These are phyloP conservation scores for Pythium myriotylum DNA, from an alignment of 352 stramenopile species.

Conservation along the genomic window DNA sequence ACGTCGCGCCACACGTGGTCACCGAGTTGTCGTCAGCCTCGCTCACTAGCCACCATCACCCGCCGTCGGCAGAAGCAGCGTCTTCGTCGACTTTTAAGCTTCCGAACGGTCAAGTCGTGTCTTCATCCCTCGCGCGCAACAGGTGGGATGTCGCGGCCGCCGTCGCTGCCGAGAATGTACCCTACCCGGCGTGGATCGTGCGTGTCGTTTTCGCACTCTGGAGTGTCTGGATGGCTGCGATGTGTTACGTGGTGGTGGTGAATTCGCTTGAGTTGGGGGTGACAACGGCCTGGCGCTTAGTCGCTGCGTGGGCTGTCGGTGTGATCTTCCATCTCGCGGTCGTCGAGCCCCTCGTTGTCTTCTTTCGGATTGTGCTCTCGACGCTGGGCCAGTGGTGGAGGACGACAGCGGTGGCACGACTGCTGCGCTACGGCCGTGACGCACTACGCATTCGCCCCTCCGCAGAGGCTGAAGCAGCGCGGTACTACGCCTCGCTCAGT, in stretches of 20 bases:
- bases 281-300: slow-evolving; percentile 51
- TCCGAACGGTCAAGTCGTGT: slow-evolving; percentile 15
- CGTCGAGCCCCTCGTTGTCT: slow-evolving; percentile 58
- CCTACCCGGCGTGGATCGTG: slow-evolving; percentile 70
- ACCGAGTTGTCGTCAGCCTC: slow-evolving; percentile 40
- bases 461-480: slow-evolving; percentile 24
- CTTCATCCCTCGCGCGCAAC: slow-evolving; percentile 20
- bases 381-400: slow-evolving; percentile 68
- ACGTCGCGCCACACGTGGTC: slow-evolving; percentile 48
- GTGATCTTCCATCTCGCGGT: slow-evolving; percentile 47
- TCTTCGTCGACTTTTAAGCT: slow-evolving; percentile 8
- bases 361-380: slow-evolving; percentile 45
- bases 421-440: slow-evolving; percentile 48
- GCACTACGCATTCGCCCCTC: slow-evolving; percentile 53
- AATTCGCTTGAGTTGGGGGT: slow-evolving; percentile 52
- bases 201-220: slow-evolving; percentile 52
- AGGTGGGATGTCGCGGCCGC: slow-evolving; percentile 1
- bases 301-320: slow-evolving; percentile 52
- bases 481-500: slow-evolving; percentile 53
- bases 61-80: not conserved
- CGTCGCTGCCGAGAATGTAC: slow-evolving; percentile 34
- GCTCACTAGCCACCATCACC: slow-evolving; percentile 1
- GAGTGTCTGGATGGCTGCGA: slow-evolving; percentile 42
- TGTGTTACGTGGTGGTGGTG: slow-evolving; percentile 46
- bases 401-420: slow-evolving; percentile 37